Conservation (phyloP, 495 filamentous ascomycete genomes). For the Penicillium flavigenum region DNA sequence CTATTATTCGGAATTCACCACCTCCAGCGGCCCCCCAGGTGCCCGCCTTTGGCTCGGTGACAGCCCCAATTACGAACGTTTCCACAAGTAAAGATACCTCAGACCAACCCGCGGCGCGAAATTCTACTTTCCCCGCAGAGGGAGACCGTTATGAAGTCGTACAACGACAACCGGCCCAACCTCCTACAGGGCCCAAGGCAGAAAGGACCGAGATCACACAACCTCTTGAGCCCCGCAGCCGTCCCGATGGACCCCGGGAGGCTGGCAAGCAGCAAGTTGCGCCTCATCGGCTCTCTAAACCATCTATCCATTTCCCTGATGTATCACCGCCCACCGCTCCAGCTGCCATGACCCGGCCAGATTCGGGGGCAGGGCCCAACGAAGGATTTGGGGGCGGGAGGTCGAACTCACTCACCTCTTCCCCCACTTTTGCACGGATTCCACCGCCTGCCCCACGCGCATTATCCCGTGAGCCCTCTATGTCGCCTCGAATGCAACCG, state of each 20-base stretch:
- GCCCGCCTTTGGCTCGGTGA: conserved; percentile 71
- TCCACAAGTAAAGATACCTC: conserved; percentile 33
- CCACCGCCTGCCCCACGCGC: conserved; percentile 33
- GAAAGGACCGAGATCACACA: conserved; percentile 30
- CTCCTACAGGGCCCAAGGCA: conserved; percentile 45
- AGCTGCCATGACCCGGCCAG: conserved; percentile 39
- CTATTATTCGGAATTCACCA: conserved; percentile 51
- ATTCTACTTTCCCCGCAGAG: conserved; percentile 33
- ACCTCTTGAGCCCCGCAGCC: conserved; percentile 23
- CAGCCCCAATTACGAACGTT: conserved; percentile 32
- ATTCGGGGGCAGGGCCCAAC: conserved; percentile 18
- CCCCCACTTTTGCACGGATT: conserved; percentile 31
- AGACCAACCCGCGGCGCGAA: conserved; percentile 42
- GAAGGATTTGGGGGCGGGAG: conserved; percentile 26
- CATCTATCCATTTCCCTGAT: conserved; percentile 23
- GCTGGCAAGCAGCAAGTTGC: conserved; percentile 16
- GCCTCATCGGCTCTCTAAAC: conserved; percentile 16
- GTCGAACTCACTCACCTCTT: conserved; percentile 21
- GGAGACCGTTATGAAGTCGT: conserved; percentile 28
- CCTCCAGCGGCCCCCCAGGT: conserved; percentile 80
- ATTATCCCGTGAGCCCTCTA: conserved; percentile 39
- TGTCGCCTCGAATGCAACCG: conserved; percentile 51
- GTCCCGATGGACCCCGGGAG: conserved; percentile 26
- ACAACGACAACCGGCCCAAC: conserved; percentile 27
- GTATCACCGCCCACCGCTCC: conserved; percentile 46